Percentiles rank a stretch among this genome's conserved stretches.
phyloP scores from a whole-genome alignment of 129 eudicot genomes.

The Lonicera japonica region DNA sequence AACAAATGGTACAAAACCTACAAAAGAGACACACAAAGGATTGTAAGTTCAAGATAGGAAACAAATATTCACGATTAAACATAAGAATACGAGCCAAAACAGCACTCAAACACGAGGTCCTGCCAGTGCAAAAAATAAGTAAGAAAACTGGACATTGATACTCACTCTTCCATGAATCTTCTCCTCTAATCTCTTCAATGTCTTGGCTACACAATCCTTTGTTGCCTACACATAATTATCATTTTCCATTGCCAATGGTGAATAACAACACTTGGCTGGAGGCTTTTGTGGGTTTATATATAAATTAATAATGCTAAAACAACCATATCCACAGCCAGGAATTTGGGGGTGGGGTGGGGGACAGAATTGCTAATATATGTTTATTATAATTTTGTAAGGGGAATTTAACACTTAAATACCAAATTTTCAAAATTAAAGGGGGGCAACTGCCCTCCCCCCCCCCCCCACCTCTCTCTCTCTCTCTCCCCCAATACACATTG shows the following conservation, averaged over 20 bases:
- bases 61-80: no score
- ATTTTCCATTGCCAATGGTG: constrained; percentile 1
- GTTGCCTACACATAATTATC: constrained; percentile 43
- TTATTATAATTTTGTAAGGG: no score
- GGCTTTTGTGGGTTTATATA: background rate
- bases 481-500: no score
- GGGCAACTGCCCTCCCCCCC: no score
- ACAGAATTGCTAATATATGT: no score
- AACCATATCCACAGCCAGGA: background rate
- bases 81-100: background rate
- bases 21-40: background rate
- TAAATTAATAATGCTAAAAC: background rate
- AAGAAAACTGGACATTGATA: constrained; percentile 1
- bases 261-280: background rate
- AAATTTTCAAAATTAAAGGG: no score
- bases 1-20: constrained; percentile 54
- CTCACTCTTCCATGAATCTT: constrained; percentile 62
- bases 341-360: no score
- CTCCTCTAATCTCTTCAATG: constrained; percentile 59
- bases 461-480: no score
- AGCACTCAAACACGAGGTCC: background rate
- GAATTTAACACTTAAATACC: no score
- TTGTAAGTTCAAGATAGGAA: background rate
- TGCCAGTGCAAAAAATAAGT: background rate
- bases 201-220: constrained; percentile 63